A percentile compares a stretch with the other conserved stretches of the same genome.
These are phyloP conservation scores for Grosmannia penicillata DNA, from an alignment of 2,329 filamentous ascomycete species.

Conservation along the genomic window DNA sequence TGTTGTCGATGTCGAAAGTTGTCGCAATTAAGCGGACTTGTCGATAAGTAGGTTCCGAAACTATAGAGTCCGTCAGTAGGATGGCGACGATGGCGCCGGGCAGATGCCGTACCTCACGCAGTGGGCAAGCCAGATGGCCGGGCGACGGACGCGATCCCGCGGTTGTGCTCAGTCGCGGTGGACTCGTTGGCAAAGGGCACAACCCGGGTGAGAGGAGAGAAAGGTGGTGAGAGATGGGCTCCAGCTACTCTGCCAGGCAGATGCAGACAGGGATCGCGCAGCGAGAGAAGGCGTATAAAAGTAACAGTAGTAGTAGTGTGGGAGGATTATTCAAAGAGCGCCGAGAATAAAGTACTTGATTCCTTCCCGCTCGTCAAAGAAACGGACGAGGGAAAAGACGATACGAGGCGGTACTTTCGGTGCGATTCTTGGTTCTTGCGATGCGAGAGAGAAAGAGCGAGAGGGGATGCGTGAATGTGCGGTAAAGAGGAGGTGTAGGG, in stretches of 20 bases:
- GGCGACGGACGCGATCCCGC: conserved; percentile 30
- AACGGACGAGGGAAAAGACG: background rate
- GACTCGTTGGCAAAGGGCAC: conserved; percentile 16
- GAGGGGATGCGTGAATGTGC: conserved; percentile 1
- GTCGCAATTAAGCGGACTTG: conserved; percentile 34
- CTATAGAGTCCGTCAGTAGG: conserved; percentile 9
- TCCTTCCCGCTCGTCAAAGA: too few species aligned
- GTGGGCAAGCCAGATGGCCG: conserved; percentile 71
- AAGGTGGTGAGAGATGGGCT: background rate
- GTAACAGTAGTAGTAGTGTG: background rate
- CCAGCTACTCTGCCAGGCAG: background rate
- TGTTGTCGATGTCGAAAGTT: conserved; percentile 20
- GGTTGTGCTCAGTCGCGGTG: conserved; percentile 32
- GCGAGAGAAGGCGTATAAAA: background rate
- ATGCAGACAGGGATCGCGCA: background rate
- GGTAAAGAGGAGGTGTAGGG: conserved; percentile 2
- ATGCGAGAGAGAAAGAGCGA: background rate
- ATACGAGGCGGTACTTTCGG: too few species aligned
- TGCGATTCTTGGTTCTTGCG: too few species aligned
- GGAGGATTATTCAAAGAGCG: too few species aligned
- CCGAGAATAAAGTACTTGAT: too few species aligned
- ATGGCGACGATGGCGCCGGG: background rate
- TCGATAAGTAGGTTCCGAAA: conserved; percentile 16
- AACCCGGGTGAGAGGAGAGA: conserved; percentile 10
- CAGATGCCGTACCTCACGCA: conserved; percentile 77